Evolutionary conservation across 495 filamentous ascomycete species (phyloP), one percentile per base, ranked within the genome.

Genomic region (Articulospora tetracladia): DNA sequence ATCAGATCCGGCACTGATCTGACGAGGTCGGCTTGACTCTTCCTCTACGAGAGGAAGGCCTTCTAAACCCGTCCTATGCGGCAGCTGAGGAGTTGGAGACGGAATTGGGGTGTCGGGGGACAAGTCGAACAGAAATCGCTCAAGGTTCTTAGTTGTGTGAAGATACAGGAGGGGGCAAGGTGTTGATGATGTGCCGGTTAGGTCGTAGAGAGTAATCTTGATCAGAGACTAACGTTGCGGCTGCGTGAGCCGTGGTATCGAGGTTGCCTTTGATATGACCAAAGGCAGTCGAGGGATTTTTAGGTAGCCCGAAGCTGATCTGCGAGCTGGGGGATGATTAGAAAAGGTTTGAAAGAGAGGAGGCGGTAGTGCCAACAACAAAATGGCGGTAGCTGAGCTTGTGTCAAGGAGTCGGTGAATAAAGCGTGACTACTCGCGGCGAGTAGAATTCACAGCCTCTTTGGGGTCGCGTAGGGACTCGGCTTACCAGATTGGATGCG

Each of bases 41-140:
- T 90, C 91, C 91, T 87, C 90, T 65, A 74, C 76, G 77, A 94
- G 92, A 93, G 91, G 92, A 95, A 97, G 92, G 93, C 92, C 86
- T 87, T 83, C 81, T 86, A 83, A 86, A 88, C 83, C 81, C 86
- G 85, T 92, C 88, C 90, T 97, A 97, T 97, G 92, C 92, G 92
- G 92, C 92, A 95, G 92, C 89, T 93, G 89, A 84, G 81, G 73
- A 72, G 72, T 74, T 77, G 80, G 77, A 75, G 79, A 76, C 70
- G 77, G 77, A 66, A 68, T 72, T 73, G 78, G 78, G 74, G 70
- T 77, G 78, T 79, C 83, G 79, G 78, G 77, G 72, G 78, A 78
- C 74, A 73, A 77, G 76, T 82, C 77, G 75, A 77, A 70, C 71
- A 81, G 71, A 66, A 69, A 62, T 66, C 72, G 66, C 64, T 77